phyloP scores from a whole-genome alignment of 768 basidiomycete genomes.

The Boletus rubroflammeus region DNA sequence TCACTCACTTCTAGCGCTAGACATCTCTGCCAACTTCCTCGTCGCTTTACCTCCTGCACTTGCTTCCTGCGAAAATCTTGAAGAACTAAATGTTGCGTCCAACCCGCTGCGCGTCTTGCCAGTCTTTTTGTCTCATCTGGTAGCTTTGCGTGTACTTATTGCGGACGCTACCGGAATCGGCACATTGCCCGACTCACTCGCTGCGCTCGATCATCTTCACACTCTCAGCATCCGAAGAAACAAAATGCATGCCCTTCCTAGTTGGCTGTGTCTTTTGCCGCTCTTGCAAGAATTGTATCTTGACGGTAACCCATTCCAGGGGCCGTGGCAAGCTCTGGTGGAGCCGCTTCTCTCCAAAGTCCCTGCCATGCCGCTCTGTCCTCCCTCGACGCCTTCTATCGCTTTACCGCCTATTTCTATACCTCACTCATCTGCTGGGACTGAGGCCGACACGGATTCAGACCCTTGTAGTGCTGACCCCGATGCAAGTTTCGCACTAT shows the following conservation, averaged over 20 bases:
- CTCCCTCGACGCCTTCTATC: conserved; percentile 61
- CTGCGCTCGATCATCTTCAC: conserved; percentile 74
- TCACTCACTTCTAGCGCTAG: conserved; percentile 81
- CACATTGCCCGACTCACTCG: conserved; percentile 72
- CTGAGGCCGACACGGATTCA: conserved; percentile 54
- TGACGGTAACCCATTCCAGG: conserved; percentile 96
- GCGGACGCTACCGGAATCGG: conserved; percentile 87
- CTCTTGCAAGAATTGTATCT: conserved; percentile 82
- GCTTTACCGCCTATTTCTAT: conserved; percentile 48
- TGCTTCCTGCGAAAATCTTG: conserved; percentile 73
- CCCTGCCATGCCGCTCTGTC: conserved; percentile 58
- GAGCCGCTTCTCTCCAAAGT: conserved; percentile 73
- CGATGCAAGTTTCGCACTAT: conserved; percentile 25
- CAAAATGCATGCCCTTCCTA: conserved; percentile 83
- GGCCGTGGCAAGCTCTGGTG: conserved; percentile 87
- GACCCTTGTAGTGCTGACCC: conserved; percentile 44
- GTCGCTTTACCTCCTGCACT: conserved; percentile 80
- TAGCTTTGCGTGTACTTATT: conserved; percentile 80
- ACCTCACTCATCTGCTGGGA: conserved; percentile 41
- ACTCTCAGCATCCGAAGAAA: conserved; percentile 89
- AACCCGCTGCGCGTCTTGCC: conserved; percentile 94
- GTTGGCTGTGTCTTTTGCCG: conserved; percentile 90
- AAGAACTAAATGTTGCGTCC: conserved; percentile 90
- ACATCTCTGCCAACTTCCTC: conserved; percentile 88
- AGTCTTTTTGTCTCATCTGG: conserved; percentile 73